Evolutionary conservation across 208 protist genomes (phyloP).

Genomic region (Trypanosoma grayi): DNA sequence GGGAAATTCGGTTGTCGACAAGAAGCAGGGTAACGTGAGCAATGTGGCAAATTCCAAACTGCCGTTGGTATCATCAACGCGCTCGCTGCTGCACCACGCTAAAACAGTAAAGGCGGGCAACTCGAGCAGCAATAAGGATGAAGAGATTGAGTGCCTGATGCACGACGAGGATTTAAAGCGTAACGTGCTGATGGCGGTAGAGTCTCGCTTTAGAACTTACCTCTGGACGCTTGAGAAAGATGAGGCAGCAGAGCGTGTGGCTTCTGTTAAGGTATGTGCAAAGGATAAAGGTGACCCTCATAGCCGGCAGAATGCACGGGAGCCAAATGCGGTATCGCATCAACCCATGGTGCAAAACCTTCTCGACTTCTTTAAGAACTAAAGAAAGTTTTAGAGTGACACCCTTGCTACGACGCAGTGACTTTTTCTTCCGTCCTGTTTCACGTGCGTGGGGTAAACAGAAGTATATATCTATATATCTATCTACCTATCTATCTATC

Average conservation of each 20-base stretch:
- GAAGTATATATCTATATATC: neutral
- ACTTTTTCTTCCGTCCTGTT: neutral
- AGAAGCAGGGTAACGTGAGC: neutral
- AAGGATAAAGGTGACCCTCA: no score
- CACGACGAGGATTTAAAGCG: constrained; percentile 6
- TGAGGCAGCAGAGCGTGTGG: neutral
- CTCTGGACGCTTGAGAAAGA: neutral
- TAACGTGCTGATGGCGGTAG: constrained; percentile 8
- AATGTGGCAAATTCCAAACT: neutral
- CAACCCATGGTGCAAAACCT: constrained; percentile 22
- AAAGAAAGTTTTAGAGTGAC: no score
- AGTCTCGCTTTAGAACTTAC: constrained; percentile 7
- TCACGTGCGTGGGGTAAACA: neutral
- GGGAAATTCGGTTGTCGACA: no score
- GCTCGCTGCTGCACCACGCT: neutral
- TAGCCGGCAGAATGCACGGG: neutral
- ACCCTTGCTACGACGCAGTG: no score
- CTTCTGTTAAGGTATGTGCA: no score
- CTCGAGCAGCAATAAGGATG: neutral
- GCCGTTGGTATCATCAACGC: neutral
- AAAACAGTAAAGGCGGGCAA: neutral
- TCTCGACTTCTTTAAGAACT: constrained; percentile 13
- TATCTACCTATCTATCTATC: neutral
- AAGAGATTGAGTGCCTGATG: neutral
- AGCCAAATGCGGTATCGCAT: neutral